phyloP scores from a whole-genome alignment of 768 basidiomycete genomes.

The Suillus occidentalis region DNA sequence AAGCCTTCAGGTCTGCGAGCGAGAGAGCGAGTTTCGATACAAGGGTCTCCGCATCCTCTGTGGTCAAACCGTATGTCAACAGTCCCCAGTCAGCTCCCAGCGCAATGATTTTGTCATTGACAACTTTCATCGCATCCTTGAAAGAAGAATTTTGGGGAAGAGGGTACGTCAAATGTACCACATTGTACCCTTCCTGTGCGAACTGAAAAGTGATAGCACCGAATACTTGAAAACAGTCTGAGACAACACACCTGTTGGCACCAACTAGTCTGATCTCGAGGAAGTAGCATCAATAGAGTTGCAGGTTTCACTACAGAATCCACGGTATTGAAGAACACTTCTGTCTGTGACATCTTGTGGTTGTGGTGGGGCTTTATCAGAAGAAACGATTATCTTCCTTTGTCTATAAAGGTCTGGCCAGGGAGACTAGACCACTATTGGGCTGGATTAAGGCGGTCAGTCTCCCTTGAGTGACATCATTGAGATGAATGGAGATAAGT shows the following conservation, averaged over 20 bases:
- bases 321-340: conserved; percentile 26
- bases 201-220: conserved; percentile 21
- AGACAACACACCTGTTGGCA: conserved; percentile 34
- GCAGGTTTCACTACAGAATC: conserved; percentile 30
- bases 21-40: conserved; percentile 9
- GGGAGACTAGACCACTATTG: neutral
- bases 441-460: neutral
- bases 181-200: conserved; percentile 41
- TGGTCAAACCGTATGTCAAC: conserved; percentile 31
- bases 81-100: conserved; percentile 26
- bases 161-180: conserved; percentile 32
- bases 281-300: conserved; percentile 30
- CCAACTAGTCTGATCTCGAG: conserved; percentile 34
- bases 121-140: conserved; percentile 18
- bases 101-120: conserved; percentile 14
- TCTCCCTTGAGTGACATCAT: neutral
- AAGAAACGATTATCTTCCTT: neutral
- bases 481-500: neutral
- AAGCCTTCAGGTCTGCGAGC: conserved; percentile 24
- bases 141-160: conserved; percentile 15
- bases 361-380: conserved; percentile 1
- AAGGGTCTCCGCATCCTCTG: conserved; percentile 22
- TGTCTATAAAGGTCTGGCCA: neutral
- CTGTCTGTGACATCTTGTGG: conserved; percentile 4
- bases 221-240: neutral